Evolutionary conservation across 2,329 filamentous ascomycete species (phyloP), one percentile per base, ranked within the genome.

Genomic region (Phaeoacremonium minimum): DNA sequence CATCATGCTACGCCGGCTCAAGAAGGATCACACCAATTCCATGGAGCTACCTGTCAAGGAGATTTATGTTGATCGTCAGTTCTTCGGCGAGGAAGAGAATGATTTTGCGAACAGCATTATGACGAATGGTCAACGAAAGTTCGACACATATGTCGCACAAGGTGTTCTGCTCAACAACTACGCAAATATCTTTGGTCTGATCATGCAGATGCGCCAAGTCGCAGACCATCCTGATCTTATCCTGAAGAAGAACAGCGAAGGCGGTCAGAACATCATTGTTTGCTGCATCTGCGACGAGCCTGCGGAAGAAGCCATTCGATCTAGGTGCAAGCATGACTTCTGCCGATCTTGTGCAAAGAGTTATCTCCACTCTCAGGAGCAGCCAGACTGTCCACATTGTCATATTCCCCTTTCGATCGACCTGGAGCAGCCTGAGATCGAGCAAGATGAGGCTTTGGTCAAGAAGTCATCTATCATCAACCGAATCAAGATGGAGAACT

Each of bases 141-240:
- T 97, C 48, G 87, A 97, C 54, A 97, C 90, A 0, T 98, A 97
- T 48, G 93, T 97, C 26, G 85, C 88, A 14, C 87, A 89, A 45
- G 90, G 89, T 66, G 91, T 97, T 15, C 80, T 98, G 61, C 75
- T 98, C 43, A 89, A 97, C 70, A 95, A 96, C 57, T 97, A 97
- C 50, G 93, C 93, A 66, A 98, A 98, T 58, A 97, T 98, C 46
- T 98, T 98, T 52, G 91, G 90, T 55, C 75, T 98, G 37, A 96
- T 98, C 55, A 97, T 97, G 88, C 90, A 95, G 61, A 97, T 98
- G 91, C 85, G 93, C 37, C 93, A 98, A 65, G 87, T 96, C 17
- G 89, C 93, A 7, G 93, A 98, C 48, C 93, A 98, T 56, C 93
- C 93, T 0, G 93, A 98, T 63, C 64, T 98, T 22, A 85, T 98